phyloP scores from a whole-genome alignment of 352 stramenopile genomes.

The Pythium aphanidermatum region DNA sequence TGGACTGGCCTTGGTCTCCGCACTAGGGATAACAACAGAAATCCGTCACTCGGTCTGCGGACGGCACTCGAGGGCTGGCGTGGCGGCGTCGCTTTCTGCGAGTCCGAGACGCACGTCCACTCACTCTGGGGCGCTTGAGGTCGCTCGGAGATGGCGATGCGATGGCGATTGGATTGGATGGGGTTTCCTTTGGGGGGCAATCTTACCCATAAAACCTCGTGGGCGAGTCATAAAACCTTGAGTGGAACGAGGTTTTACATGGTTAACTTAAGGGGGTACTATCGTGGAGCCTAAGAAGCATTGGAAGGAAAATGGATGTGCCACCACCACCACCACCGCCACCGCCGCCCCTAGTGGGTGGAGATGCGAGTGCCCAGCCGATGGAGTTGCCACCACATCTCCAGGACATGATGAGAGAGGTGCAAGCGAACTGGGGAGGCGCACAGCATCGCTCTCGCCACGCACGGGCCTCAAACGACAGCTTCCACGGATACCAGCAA shows the following conservation, averaged over 20 bases:
- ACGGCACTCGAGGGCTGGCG: not conserved
- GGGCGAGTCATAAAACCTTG: not conserved
- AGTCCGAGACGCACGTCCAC: slow-evolving; percentile 4
- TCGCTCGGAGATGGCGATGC: no score
- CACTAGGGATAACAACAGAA: slow-evolving; percentile 14
- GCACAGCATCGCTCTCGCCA: no score
- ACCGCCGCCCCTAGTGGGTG: slow-evolving; percentile 8
- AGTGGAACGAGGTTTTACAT: no score
- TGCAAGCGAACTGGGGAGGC: slow-evolving; percentile 14
- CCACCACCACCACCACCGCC: slow-evolving; percentile 13
- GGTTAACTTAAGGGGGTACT: slow-evolving; percentile 3
- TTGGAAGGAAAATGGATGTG: slow-evolving; percentile 4
- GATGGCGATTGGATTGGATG: slow-evolving; percentile 3
- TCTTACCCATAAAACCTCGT: slow-evolving; percentile 12
- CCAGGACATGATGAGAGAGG: slow-evolving; percentile 48
- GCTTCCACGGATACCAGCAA: slow-evolving; percentile 3
- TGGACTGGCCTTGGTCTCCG: not conserved
- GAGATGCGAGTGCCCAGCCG: not conserved
- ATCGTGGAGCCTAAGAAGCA: no score
- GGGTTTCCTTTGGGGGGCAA: slow-evolving; percentile 14
- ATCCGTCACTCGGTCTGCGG: slow-evolving; percentile 16
- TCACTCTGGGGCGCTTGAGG: no score
- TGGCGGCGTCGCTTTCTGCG: not conserved
- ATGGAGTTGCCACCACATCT: slow-evolving; percentile 38
- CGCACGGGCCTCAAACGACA: no score